These are phyloP conservation scores for Pythium grandisporangium DNA, from an alignment of 352 stramenopile species.

Conservation along the genomic window DNA sequence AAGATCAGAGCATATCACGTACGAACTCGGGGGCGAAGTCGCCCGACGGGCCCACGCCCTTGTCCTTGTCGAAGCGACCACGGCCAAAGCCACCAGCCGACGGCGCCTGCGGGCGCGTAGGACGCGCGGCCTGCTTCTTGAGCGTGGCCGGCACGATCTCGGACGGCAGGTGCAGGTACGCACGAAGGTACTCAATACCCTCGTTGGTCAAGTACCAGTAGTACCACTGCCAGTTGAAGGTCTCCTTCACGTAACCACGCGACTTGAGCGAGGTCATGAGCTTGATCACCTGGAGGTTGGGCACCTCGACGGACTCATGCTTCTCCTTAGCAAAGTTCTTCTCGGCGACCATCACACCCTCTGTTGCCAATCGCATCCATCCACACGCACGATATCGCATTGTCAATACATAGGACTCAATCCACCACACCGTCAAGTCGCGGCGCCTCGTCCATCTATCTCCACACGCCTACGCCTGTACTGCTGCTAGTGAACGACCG, in stretches of 20 bases:
- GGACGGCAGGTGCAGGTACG: conserved; percentile 96
- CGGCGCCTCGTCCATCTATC: no score
- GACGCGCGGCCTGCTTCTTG: conserved; percentile 92
- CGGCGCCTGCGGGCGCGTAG: conserved; percentile 70
- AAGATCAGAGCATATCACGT: conserved; percentile 16
- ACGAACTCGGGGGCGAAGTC: conserved; percentile 88
- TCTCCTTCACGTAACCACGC: conserved; percentile 96
- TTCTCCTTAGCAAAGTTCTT: conserved; percentile 84
- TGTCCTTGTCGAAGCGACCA: conserved; percentile 86
- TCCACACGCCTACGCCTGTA: no score
- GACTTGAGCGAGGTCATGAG: conserved; percentile 98
- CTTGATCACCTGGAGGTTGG: conserved; percentile 98
- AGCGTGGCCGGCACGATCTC: conserved; percentile 99
- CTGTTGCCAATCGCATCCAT: no score
- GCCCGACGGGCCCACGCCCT: conserved; percentile 79
- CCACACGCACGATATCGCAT: no score
- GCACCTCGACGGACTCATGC: conserved; percentile 97
- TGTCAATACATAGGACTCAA: no score
- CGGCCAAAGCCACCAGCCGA: conserved; percentile 69
- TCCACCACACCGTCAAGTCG: no score
- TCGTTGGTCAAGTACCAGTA: conserved; percentile 99
- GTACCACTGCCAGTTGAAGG: conserved; percentile 99
- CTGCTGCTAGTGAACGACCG: no score
- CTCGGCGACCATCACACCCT: conserved; percentile 88
- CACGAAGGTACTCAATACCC: conserved; percentile 98